Evolutionary conservation across 306 rosid species (phyloP).

Genomic region (Alnus glutinosa): DNA sequence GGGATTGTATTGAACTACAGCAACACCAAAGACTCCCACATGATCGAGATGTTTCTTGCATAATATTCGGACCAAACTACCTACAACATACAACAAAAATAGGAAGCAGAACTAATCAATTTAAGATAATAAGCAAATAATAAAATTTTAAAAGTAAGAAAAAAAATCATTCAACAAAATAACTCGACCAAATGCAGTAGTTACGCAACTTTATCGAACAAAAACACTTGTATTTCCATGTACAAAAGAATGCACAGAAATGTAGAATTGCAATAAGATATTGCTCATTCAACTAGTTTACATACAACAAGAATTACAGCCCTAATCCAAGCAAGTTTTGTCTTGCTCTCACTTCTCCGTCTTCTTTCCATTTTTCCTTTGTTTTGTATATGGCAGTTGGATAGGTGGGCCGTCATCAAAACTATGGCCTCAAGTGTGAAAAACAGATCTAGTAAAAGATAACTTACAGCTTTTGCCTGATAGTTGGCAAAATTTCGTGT

Average conservation of each 20-base stretch:
- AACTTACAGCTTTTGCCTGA: constrained; percentile 23
- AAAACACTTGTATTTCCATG: constrained; percentile 39
- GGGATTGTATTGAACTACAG: too few species aligned
- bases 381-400: constrained; percentile 23
- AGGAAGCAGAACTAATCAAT: neutral
- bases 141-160: neutral
- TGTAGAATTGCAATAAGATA: constrained; percentile 16
- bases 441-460: constrained; percentile 33
- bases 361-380: neutral
- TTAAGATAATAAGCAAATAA: neutral
- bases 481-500: constrained; percentile 9
- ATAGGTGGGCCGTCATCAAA: constrained; percentile 41
- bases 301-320: constrained; percentile 24
- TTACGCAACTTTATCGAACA: constrained; percentile 26
- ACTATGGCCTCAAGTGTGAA: constrained; percentile 35
- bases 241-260: constrained; percentile 54
- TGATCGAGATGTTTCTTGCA: neutral
- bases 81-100: constrained; percentile 7
- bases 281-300: constrained; percentile 31
- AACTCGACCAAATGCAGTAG: neutral
- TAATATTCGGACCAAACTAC: neutral
- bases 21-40: neutral
- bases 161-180: neutral
- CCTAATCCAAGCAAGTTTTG: constrained; percentile 13
- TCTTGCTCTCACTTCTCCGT: constrained; percentile 5